Base-by-base conservation (phyloP, 176 grass and related monocot genomes). In the Hsuehochloa calcarea region DNA sequence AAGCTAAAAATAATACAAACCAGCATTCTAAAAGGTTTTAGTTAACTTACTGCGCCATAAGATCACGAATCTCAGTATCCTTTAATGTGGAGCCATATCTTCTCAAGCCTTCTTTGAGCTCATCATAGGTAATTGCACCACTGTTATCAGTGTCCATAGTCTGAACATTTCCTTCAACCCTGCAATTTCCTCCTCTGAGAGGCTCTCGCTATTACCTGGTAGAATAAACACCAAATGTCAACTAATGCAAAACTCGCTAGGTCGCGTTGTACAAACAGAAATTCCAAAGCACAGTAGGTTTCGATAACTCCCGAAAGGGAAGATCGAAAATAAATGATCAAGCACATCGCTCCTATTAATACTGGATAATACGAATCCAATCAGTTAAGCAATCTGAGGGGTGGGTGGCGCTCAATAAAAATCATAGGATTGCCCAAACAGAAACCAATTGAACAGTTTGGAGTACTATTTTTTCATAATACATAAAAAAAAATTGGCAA, bases 161-260 rank as follows among this genome's bases (percentile, higher is more conserved):
- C 78, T 88, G 90, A 99, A 99, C 96, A 99, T 99, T 90, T 96
- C 86, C 88, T 91, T 99, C 74, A 99, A 81, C 74, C 96, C 96
- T 78, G 96, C 96, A 90, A 99, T 99, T 85, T 99, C 96, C 79
- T 99, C 96, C 79, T 99, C 96, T 86, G 96, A 99, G 73, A 99
- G 90, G 63, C 96, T 94, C 84, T 99, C 93, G 76, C 96, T 86
- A 99, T 99, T 26, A 99, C 96, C 96, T 99, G 75, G 34, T 78
- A 84, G 31, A 84, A 84, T 70, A 45, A 73, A 51, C 40, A 74
- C 35, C 11, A 41, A 34, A 17, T 26, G 19, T 84, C 51, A 79
- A n/a, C n/a, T n/a, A n/a, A 74, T 84, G 75, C 68, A 72, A n/a
- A 85, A 55, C 17, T 29, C 62, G 5, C 10, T 27, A 77, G 25